Evolutionary conservation across 2,329 filamentous ascomycete species (phyloP).

Genomic region (Neoscytalidium dimidiatum): DNA sequence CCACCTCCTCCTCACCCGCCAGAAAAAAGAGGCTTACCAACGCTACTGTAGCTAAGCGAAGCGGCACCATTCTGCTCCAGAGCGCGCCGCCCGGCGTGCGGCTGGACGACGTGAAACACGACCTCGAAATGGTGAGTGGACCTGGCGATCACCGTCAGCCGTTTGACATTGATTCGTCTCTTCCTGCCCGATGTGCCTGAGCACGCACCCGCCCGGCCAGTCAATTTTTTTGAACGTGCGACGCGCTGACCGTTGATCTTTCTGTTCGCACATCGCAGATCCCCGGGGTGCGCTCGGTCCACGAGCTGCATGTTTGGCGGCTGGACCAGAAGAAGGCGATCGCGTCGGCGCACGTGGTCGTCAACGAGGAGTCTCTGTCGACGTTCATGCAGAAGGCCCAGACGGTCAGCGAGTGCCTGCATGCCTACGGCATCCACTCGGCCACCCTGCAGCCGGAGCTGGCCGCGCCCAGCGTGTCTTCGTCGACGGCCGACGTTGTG

Average conservation of each 20-base stretch:
- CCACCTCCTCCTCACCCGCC: background rate
- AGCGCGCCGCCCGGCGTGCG: conserved; percentile 63
- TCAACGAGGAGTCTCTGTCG: conserved; percentile 52
- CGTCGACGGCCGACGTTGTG: background rate
- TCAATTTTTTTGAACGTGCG: background rate
- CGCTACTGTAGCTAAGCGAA: conserved; percentile 49
- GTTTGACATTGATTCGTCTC: background rate
- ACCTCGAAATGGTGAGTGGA: conserved; percentile 61
- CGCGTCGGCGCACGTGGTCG: conserved; percentile 69
- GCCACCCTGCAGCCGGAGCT: conserved; percentile 70
- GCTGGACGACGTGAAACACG: conserved; percentile 65
- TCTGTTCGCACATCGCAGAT: conserved; percentile 53
- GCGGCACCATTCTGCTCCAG: conserved; percentile 68
- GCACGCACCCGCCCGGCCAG: background rate
- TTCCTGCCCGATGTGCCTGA: too few relatives aligned
- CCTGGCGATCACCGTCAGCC: background rate
- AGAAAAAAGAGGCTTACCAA: background rate
- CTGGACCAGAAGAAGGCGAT: conserved; percentile 70
- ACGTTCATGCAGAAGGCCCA: conserved; percentile 63
- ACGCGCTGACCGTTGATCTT: background rate
- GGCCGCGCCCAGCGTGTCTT: background rate
- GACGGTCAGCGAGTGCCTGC: conserved; percentile 68
- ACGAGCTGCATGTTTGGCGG: conserved; percentile 74
- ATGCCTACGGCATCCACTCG: conserved; percentile 73
- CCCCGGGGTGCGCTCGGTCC: conserved; percentile 65